Evolutionary conservation across 768 basidiomycete genomes (phyloP).

Genomic region (Psilocybe sp.): DNA sequence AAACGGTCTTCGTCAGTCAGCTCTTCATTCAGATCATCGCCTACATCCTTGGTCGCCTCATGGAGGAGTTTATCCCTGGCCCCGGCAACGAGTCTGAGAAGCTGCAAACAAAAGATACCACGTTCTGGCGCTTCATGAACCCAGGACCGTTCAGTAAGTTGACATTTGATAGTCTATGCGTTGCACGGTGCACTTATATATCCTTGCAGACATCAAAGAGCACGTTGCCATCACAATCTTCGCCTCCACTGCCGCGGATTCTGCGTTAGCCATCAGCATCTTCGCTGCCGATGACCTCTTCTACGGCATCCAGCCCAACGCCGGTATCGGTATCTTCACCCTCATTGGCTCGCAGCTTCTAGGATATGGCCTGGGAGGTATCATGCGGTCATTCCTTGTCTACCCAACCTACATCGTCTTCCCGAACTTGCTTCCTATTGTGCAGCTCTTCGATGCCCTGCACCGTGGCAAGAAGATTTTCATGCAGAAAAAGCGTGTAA

Average conservation of each 20-base stretch:
- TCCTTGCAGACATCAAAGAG: conserved; percentile 43
- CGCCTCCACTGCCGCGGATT: conserved; percentile 55
- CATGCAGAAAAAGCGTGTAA: conserved; percentile 51
- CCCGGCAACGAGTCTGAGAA: conserved; percentile 24
- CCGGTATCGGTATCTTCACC: conserved; percentile 40
- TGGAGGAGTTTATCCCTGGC: conserved; percentile 39
- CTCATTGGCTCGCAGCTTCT: conserved; percentile 38
- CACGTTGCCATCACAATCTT: conserved; percentile 65
- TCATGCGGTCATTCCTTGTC: conserved; percentile 50
- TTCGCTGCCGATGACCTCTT: conserved; percentile 53
- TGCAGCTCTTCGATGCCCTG: conserved; percentile 41
- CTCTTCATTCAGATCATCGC: conserved; percentile 51
- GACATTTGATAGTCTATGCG: background rate
- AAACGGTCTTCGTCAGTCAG: conserved; percentile 46
- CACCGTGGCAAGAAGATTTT: conserved; percentile 41
- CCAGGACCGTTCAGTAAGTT: conserved; percentile 58
- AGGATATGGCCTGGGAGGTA: conserved; percentile 39
- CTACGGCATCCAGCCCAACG: conserved; percentile 42
- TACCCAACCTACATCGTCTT: conserved; percentile 48
- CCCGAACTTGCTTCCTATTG: conserved; percentile 34
- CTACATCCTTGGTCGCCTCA: conserved; percentile 45
- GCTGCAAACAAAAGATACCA: conserved; percentile 29
- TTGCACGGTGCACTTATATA: background rate
- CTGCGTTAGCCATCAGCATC: conserved; percentile 56
- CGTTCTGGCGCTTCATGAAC: conserved; percentile 56